Conservation (phyloP, 2,329 filamentous ascomycete species). For the Dryadomyces sulphureus region DNA sequence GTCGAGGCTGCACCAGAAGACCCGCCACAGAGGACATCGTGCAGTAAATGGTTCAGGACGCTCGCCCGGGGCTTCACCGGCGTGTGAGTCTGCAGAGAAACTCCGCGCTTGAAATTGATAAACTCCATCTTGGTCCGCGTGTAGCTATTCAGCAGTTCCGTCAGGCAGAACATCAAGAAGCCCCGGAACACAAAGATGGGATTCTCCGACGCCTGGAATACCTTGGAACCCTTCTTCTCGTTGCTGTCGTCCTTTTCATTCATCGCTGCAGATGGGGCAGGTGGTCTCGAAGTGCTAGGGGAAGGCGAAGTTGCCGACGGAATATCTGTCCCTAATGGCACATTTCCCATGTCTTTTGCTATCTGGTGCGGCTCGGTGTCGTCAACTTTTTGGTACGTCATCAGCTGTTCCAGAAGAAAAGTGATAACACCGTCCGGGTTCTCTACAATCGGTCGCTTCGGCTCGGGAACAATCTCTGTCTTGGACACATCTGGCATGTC, state of each 20-base stretch:
- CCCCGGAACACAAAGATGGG: conserved; percentile 94
- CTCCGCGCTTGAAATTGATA: conserved; percentile 94
- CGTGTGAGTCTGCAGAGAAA: conserved; percentile 67
- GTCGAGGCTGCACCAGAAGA: conserved; percentile 36
- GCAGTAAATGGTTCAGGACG: conserved; percentile 85
- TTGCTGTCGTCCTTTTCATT: neutral
- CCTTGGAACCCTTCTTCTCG: conserved; percentile 20
- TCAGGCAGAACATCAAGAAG: conserved; percentile 82
- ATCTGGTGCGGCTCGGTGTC: conserved; percentile 49
- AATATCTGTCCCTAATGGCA: conserved; percentile 6
- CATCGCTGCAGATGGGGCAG: neutral
- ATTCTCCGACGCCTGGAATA: conserved; percentile 85
- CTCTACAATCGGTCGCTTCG: conserved; percentile 74
- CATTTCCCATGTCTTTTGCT: conserved; percentile 1
- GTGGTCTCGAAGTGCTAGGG: neutral
- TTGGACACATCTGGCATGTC: conserved; percentile 45
- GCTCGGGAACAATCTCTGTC: conserved; percentile 46
- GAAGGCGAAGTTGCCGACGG: neutral
- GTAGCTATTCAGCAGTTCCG: conserved; percentile 82
- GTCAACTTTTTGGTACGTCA: conserved; percentile 85
- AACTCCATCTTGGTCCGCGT: conserved; percentile 95
- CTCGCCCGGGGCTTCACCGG: conserved; percentile 89
- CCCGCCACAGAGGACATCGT: conserved; percentile 52
- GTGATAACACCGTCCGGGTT: conserved; percentile 91
- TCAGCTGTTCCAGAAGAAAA: conserved; percentile 80